Base-by-base conservation (phyloP, 2,329 filamentous ascomycete species). In the Tolypocladium guangdongense region DNA sequence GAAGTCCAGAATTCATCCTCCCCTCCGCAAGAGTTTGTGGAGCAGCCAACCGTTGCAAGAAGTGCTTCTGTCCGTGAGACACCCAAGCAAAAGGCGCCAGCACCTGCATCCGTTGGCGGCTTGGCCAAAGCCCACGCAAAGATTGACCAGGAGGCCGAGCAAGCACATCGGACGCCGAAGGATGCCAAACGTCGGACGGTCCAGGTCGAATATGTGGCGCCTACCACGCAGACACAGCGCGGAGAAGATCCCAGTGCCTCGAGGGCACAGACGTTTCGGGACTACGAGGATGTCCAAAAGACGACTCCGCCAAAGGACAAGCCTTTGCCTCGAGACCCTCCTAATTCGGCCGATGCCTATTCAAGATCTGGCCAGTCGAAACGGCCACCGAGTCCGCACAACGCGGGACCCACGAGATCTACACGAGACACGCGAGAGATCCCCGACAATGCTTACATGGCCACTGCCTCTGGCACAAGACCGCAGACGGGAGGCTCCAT, bases 141-240 rank as follows among this genome's bases (percentile, higher is more conserved):
- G 60, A 79, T 90, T 60, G 87, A 90, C 52, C 75, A 78, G 37
- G 82, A 87, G 39, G 74, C 81, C 7, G 81, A 86, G 56, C 73
- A 68, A 12, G 64, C 67, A 36, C 62, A 70, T 7, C 84, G 84
- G 63, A 78, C 82, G 43, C 87, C 88, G 67, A 86, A 90, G 60
- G 91, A 96, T 66, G 87, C 87, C 63, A 97, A 97, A 72, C 84
- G 93, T 54, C 83, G 91, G 62, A 99, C 93, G 0, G 90, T 99
- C 0, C 93, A 99, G 71, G 88, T 99, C 56, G 93, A 99, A 74
- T 99, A 99, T 69, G 93, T 97, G 54, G 88, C 91, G 22, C 93
- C 93, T 27, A 84, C 86, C 30, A 95, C 90, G 7, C 84, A 92
- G 64, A 96, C 92, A 0, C 80, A 86, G 57, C 82, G 92, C 58